These are phyloP conservation scores for Marvania coccoides DNA, from an alignment of 139 green algal species.

Conservation along the genomic window DNA sequence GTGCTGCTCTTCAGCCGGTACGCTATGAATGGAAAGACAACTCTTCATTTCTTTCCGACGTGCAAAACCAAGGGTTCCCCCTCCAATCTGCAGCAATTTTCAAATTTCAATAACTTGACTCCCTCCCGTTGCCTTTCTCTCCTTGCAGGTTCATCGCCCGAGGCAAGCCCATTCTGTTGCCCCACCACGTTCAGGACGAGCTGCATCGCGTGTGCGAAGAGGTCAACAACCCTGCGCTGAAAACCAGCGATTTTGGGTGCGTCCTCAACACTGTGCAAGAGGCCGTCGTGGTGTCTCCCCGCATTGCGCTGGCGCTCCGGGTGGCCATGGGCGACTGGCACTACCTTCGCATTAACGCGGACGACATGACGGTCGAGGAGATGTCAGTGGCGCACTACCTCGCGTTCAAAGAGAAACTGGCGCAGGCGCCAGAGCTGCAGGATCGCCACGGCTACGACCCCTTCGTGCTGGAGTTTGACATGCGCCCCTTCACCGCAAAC, in stretches of 20 bases:
- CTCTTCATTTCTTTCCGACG: neutral
- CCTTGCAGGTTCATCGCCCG: slow-evolving; percentile 9
- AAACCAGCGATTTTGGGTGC: slow-evolving; percentile 8
- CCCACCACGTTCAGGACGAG: slow-evolving; percentile 33
- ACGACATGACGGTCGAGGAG: slow-evolving; percentile 45
- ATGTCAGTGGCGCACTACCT: slow-evolving; percentile 54
- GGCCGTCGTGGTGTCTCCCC: slow-evolving; percentile 33
- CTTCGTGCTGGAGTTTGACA: slow-evolving; percentile 57
- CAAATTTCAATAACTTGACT: too few relatives aligned
- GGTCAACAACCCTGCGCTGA: slow-evolving; percentile 4
- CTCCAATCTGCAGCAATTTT: too few relatives aligned
- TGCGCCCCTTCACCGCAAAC: slow-evolving; percentile 53
- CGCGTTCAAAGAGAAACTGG: slow-evolving; percentile 60
- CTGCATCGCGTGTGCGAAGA: slow-evolving; percentile 23
- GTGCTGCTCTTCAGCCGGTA: slow-evolving; percentile 29
- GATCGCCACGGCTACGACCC: slow-evolving; percentile 26
- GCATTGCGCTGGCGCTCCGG: slow-evolving; percentile 44
- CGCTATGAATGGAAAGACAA: neutral
- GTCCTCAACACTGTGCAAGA: slow-evolving; percentile 24
- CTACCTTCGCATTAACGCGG: slow-evolving; percentile 37
- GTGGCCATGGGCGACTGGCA: slow-evolving; percentile 36
- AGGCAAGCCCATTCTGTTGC: slow-evolving; percentile 32
- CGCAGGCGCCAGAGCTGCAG: neutral
- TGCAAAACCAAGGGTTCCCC: neutral
- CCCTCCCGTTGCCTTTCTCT: too few relatives aligned